These are phyloP conservation scores for Elsinoe arachidis DNA, from an alignment of 2,329 filamentous ascomycete species.

Conservation along the genomic window DNA sequence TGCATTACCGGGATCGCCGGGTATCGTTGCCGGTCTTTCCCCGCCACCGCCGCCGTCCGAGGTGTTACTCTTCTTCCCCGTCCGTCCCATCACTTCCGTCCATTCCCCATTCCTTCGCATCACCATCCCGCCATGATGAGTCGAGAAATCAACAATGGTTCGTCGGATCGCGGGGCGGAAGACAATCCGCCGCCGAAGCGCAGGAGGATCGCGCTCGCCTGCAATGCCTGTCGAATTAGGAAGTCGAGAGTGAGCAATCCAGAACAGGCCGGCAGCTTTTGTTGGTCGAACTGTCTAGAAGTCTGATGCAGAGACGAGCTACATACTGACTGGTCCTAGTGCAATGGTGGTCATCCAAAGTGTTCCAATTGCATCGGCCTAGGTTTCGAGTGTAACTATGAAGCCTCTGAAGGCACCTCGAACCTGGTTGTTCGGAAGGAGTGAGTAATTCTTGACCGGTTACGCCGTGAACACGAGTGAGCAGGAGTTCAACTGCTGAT, in stretches of 20 bases:
- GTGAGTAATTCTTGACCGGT: conserved; percentile 17
- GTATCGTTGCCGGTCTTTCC: too few species aligned
- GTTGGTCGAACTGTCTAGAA: too few species aligned
- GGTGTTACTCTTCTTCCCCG: too few species aligned
- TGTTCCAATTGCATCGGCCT: conserved; percentile 36
- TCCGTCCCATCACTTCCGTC: too few species aligned
- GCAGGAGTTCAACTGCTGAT: background rate
- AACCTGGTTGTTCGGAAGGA: conserved; percentile 37
- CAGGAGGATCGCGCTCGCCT: conserved; percentile 16
- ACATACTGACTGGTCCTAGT: conserved; percentile 22
- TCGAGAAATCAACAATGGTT: background rate
- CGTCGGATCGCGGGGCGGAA: background rate
- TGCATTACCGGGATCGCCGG: too few species aligned
- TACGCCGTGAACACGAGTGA: background rate
- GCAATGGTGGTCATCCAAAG: conserved; percentile 36
- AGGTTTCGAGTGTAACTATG: conserved; percentile 38
- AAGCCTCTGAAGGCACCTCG: conserved; percentile 27
- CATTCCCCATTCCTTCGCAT: background rate
- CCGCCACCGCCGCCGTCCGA: too few species aligned
- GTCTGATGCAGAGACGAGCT: too few species aligned
- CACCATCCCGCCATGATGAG: background rate
- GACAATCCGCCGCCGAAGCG: conserved; percentile 5
- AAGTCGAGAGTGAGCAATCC: conserved; percentile 24
- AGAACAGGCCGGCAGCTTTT: too few species aligned
- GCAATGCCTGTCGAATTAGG: conserved; percentile 22